These are phyloP conservation scores for Populus euphratica DNA, from an alignment of 345 rosid genomes.

Conservation along the genomic window DNA sequence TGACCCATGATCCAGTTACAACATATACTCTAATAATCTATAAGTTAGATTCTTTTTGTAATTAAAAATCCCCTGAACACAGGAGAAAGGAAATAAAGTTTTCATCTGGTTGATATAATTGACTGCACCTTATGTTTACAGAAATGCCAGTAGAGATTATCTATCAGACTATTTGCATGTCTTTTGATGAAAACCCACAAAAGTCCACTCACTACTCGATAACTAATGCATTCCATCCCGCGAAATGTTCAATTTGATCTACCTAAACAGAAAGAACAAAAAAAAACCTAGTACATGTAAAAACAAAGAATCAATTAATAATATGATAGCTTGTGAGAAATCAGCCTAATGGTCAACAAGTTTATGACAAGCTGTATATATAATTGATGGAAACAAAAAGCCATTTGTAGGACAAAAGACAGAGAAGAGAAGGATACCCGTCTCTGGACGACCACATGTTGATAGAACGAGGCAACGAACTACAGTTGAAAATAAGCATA, in stretches of 20 bases:
- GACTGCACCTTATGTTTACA: too few species aligned
- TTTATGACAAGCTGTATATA: background rate
- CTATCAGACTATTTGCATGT: too few species aligned
- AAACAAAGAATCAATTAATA: background rate
- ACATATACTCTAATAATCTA: background rate
- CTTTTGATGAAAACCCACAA: background rate
- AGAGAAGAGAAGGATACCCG: constrained; percentile 51
- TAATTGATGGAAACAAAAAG: background rate
- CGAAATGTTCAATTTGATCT: background rate
- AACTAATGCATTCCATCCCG: background rate
- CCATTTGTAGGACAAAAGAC: background rate
- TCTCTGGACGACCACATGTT: constrained; percentile 87
- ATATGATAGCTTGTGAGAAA: background rate
- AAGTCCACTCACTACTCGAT: too few species aligned
- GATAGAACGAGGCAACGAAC: constrained; percentile 88
- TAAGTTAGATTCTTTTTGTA: too few species aligned
- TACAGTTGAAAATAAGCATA: constrained; percentile 35
- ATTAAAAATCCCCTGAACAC: too few species aligned
- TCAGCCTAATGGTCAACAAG: background rate
- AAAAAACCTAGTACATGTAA: background rate
- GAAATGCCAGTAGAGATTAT: too few species aligned
- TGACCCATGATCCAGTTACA: background rate
- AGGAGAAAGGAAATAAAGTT: too few species aligned
- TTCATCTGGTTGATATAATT: too few species aligned
- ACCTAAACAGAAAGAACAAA: background rate